Evolutionary conservation across 148 eudicot genomes (phyloP).

Genomic region (Arbutus unedo): DNA sequence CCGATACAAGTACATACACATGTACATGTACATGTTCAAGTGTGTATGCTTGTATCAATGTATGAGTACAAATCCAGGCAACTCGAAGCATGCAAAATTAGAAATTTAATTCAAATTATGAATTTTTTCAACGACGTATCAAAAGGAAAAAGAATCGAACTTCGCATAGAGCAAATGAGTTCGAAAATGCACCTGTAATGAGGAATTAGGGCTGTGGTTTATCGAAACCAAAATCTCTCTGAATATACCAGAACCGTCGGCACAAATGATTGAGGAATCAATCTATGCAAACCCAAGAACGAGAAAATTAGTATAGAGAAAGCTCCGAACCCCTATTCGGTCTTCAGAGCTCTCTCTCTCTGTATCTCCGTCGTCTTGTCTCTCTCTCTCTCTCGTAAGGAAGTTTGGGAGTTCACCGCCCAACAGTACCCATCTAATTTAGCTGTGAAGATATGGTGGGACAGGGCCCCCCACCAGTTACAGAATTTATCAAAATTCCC

Average conservation of each 20-base stretch:
- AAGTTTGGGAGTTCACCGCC: slow-evolving; percentile 8
- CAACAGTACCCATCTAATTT: background rate
- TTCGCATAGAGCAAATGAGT: background rate
- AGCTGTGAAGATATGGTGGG: background rate
- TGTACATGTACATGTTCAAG: background rate
- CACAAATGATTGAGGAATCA: background rate
- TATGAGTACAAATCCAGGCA: background rate
- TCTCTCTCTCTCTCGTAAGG: background rate
- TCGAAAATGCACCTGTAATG: background rate
- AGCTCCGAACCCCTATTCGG: slow-evolving; percentile 5
- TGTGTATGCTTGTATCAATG: too few relatives aligned
- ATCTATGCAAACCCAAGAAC: background rate
- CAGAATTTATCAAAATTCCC: too few relatives aligned
- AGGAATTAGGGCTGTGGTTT: background rate
- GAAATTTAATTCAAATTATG: background rate
- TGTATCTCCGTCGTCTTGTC: background rate
- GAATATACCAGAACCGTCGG: background rate
- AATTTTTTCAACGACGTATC: background rate
- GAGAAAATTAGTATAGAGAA: background rate
- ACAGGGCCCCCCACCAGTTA: background rate
- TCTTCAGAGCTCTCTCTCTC: slow-evolving; percentile 4
- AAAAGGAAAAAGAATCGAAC: background rate
- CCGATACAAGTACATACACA: background rate
- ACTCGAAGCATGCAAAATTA: background rate
- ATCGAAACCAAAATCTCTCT: background rate